Conservation (phyloP, 1,284 basidiomycete species). For the Cryptococcus sp. region DNA sequence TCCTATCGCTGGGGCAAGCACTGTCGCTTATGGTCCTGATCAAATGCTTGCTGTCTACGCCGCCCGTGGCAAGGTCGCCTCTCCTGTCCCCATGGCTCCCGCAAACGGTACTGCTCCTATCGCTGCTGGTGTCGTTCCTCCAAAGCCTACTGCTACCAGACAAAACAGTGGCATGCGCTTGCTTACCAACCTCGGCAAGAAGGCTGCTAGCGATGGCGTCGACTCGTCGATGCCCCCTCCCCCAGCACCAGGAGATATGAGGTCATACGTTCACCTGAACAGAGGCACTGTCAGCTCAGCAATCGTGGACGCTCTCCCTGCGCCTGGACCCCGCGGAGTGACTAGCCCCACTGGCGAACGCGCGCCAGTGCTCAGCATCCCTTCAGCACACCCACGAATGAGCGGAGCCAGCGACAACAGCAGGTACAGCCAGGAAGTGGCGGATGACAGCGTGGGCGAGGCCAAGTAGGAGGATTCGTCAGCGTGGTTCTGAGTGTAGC, state of each 20-base stretch:
- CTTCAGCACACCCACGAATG: constrained; percentile 3
- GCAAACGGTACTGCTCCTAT: constrained; percentile 7
- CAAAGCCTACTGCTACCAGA: constrained; percentile 22
- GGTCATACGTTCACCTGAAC: constrained; percentile 42
- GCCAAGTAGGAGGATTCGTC: constrained; percentile 7
- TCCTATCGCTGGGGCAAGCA: constrained; percentile 17
- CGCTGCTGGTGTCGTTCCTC: constrained; percentile 8
- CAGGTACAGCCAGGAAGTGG: constrained; percentile 15
- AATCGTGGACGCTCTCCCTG: constrained; percentile 38
- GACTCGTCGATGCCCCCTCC: constrained; percentile 13
- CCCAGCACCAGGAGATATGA: constrained; percentile 37
- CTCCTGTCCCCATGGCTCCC: constrained; percentile 13
- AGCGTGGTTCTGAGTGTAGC: too few species aligned
- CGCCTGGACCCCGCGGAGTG: constrained; percentile 29
- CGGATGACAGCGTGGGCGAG: constrained; percentile 12
- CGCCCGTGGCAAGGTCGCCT: constrained; percentile 40
- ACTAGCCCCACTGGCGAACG: constrained; percentile 15
- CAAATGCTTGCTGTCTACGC: constrained; percentile 55
- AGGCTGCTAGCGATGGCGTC: constrained; percentile 23
- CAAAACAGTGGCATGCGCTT: constrained; percentile 28
- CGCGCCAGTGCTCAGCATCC: constrained; percentile 5
- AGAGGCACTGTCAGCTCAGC: constrained; percentile 36
- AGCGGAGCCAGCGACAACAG: constrained; percentile 19
- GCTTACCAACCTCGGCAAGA: constrained; percentile 25
- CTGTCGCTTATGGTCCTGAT: constrained; percentile 49